phyloP scores from a whole-genome alignment of 805 yeast genomes.

The Spathaspora arborariae region DNA sequence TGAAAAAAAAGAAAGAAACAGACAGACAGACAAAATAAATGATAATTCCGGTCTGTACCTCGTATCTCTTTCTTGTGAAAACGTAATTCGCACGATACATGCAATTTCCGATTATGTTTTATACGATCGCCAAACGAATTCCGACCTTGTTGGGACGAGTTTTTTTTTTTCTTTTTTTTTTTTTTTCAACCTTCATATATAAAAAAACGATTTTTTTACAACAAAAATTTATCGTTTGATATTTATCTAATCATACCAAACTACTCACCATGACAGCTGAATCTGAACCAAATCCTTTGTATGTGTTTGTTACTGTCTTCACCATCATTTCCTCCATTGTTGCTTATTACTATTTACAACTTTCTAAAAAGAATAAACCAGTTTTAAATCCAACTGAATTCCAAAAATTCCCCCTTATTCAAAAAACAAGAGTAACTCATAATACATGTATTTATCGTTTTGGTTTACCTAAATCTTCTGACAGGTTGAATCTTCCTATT shows the following conservation, averaged over 20 bases:
- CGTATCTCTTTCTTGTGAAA: not conserved
- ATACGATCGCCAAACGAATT: not conserved
- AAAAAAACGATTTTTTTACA: not conserved
- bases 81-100: not conserved
- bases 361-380: slow-evolving; percentile 32
- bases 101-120: not conserved
- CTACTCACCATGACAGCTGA: slow-evolving; percentile 1
- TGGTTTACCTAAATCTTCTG: slow-evolving; percentile 70
- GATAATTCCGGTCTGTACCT: not conserved
- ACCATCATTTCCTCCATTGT: slow-evolving; percentile 32
- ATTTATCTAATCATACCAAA: not conserved
- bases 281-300: slow-evolving; percentile 36
- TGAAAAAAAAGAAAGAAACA: not conserved
- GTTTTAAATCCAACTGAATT: slow-evolving; percentile 65
- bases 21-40: not conserved
- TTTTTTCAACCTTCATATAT: not conserved
- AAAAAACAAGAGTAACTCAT: slow-evolving; percentile 71
- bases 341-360: slow-evolving; percentile 30
- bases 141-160: not conserved
- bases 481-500: slow-evolving; percentile 81
- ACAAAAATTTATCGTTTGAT: too few relatives aligned
- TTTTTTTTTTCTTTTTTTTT: not conserved
- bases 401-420: slow-evolving; percentile 74
- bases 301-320: slow-evolving; percentile 38
- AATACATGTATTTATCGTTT: slow-evolving; percentile 83